Evolutionary conservation across 805 yeast genomes (phyloP).

Genomic region (Clavispora carvajalis): DNA sequence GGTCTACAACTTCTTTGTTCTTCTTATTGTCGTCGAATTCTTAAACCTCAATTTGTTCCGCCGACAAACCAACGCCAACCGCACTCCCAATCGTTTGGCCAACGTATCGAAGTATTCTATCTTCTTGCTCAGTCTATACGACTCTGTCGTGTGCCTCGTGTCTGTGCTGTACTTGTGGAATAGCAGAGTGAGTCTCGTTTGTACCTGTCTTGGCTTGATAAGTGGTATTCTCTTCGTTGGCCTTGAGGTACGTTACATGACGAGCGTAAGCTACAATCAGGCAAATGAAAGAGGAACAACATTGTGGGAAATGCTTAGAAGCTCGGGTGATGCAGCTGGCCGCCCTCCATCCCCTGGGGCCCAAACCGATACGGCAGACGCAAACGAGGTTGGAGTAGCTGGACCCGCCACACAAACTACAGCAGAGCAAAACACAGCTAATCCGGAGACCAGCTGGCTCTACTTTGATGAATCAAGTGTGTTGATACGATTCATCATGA

Average conservation of each 20-base stretch:
- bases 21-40: constrained; percentile 39
- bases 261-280: constrained; percentile 64
- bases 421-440: not conserved
- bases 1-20: constrained; percentile 41
- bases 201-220: constrained; percentile 64
- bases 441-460: constrained; percentile 1
- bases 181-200: constrained; percentile 56
- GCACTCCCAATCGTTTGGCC: constrained; percentile 77
- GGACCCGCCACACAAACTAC: too few species aligned
- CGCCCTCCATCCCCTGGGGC: not conserved
- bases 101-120: constrained; percentile 52
- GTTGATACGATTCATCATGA: not conserved
- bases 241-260: constrained; percentile 71
- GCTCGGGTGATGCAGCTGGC: constrained; percentile 35
- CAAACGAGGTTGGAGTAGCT: too few species aligned
- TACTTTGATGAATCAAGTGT: constrained; percentile 2
- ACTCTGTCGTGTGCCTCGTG: constrained; percentile 64
- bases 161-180: constrained; percentile 49
- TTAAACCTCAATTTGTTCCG: constrained; percentile 53
- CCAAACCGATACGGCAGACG: not conserved
- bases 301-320: constrained; percentile 61
- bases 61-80: constrained; percentile 64
- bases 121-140: constrained; percentile 64
- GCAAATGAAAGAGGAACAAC: constrained; percentile 64
- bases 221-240: constrained; percentile 65